Evolutionary conservation across 2,329 filamentous ascomycete species (phyloP).

Genomic region (Alternaria triticimaculans): DNA sequence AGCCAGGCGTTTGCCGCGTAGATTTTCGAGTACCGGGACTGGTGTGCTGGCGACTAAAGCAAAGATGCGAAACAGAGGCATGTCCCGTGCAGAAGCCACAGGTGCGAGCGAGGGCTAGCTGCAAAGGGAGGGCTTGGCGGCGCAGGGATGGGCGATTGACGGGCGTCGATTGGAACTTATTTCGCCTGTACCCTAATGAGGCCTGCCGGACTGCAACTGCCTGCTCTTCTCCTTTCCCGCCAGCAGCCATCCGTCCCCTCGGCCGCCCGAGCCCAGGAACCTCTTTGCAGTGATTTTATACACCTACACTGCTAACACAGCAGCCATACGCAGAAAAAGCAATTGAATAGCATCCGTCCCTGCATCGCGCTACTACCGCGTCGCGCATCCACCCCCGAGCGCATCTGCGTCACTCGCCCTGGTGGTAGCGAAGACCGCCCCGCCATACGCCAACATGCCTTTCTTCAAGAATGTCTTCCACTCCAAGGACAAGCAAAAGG

Average conservation of each 20-base stretch:
- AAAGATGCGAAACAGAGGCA: constrained; percentile 18
- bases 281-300: not conserved
- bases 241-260: constrained; percentile 3
- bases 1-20: constrained; percentile 7
- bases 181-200: constrained; percentile 26
- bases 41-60: constrained; percentile 18
- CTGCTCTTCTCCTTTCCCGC: constrained; percentile 26
- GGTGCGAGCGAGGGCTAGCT: not conserved
- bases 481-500: constrained; percentile 44
- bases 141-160: constrained; percentile 11
- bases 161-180: constrained; percentile 22
- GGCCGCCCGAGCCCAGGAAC: not conserved
- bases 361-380: constrained; percentile 23
- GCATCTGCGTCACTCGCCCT: constrained; percentile 9
- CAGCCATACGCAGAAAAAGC: constrained; percentile 14
- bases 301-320: constrained; percentile 3
- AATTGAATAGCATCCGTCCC: constrained; percentile 20
- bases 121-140: constrained; percentile 9
- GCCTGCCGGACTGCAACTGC: constrained; percentile 19
- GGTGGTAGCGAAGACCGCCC: constrained; percentile 27
- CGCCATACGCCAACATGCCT: constrained; percentile 37
- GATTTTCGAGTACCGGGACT: constrained; percentile 10
- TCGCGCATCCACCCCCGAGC: constrained; percentile 15
- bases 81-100: not conserved
- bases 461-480: constrained; percentile 50